phyloP scores from a whole-genome alignment of 176 grass and related monocot species.

The Elymus sibiricus region DNA sequence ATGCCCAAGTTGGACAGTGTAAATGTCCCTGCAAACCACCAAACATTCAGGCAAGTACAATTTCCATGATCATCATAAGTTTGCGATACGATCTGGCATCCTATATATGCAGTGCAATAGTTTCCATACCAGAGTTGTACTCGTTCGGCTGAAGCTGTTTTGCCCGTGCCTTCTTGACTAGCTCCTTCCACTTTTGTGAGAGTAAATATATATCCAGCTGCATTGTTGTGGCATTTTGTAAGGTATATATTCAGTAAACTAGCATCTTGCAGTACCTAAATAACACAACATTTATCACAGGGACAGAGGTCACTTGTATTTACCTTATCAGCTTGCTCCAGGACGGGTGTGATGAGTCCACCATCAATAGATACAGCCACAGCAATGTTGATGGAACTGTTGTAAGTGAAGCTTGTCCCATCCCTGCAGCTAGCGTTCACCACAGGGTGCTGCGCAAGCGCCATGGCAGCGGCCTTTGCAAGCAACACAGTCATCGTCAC shows the following conservation, averaged over 20 bases:
- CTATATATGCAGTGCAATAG: background rate
- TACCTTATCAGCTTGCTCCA: conserved; percentile 93
- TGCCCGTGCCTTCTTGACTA: conserved; percentile 74
- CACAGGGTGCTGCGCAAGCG: conserved; percentile 79
- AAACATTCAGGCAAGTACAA: conserved; percentile 28
- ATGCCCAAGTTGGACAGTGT: conserved; percentile 95
- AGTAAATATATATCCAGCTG: conserved; percentile 95
- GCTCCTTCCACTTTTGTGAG: conserved; percentile 96
- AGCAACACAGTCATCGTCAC: conserved; percentile 94
- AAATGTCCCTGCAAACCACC: conserved; percentile 72
- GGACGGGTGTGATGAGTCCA: conserved; percentile 86
- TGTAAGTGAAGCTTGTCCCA: conserved; percentile 91
- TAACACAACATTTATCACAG: background rate
- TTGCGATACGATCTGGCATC: background rate
- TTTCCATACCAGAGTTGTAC: conserved; percentile 79
- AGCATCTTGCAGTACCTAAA: background rate
- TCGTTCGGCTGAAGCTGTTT: conserved; percentile 96
- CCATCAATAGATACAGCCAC: conserved; percentile 92
- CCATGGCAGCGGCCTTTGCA: conserved; percentile 80
- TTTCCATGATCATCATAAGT: background rate
- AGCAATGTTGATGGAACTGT: conserved; percentile 86
- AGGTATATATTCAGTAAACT: conserved; percentile 15
- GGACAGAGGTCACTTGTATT: background rate
- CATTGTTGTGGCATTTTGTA: conserved; percentile 23
- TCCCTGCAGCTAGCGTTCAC: conserved; percentile 90